A percentile compares a stretch with the other conserved stretches of the same genome.
Evolutionary conservation across 257 asterid species (phyloP).

Genomic region (Petunia secreta): DNA sequence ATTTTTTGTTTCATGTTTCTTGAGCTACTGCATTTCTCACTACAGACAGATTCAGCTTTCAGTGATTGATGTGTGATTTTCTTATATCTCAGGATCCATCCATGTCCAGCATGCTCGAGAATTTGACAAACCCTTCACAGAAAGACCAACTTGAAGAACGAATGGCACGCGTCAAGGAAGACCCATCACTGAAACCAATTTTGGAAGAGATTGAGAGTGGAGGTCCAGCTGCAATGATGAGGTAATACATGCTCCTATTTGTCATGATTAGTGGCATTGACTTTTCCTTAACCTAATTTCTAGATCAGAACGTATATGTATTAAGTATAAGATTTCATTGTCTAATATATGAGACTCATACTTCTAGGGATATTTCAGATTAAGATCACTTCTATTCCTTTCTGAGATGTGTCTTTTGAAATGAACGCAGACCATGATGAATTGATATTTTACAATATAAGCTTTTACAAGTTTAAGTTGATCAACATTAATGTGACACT

Average conservation of each 20-base stretch:
- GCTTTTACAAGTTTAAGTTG: background rate
- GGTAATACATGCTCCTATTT: slow-evolving; percentile 42
- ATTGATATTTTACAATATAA: background rate
- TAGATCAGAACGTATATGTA: background rate
- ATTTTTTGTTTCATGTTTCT: slow-evolving; percentile 13
- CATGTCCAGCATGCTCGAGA: slow-evolving; percentile 93
- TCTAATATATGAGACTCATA: background rate
- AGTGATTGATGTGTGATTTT: background rate
- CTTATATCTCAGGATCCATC: slow-evolving; percentile 68
- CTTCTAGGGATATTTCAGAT: slow-evolving; percentile 5
- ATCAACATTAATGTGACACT: background rate
- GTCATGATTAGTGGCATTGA: background rate
- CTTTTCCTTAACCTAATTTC: background rate
- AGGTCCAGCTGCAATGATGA: slow-evolving; percentile 99
- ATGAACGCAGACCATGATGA: background rate
- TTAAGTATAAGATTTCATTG: background rate
- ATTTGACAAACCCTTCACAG: slow-evolving; percentile 75
- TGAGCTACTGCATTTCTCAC: background rate
- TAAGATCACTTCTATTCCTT: background rate
- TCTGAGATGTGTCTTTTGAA: background rate
- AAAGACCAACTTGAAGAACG: slow-evolving; percentile 87
- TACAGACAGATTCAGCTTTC: background rate
- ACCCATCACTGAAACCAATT: slow-evolving; percentile 92
- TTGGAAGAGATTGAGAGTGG: slow-evolving; percentile 91
- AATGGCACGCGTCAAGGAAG: slow-evolving; percentile 78